These are phyloP conservation scores for Chytridium lagenaria DNA, from an alignment of 371 early-diverging fungal species.

Conservation along the genomic window DNA sequence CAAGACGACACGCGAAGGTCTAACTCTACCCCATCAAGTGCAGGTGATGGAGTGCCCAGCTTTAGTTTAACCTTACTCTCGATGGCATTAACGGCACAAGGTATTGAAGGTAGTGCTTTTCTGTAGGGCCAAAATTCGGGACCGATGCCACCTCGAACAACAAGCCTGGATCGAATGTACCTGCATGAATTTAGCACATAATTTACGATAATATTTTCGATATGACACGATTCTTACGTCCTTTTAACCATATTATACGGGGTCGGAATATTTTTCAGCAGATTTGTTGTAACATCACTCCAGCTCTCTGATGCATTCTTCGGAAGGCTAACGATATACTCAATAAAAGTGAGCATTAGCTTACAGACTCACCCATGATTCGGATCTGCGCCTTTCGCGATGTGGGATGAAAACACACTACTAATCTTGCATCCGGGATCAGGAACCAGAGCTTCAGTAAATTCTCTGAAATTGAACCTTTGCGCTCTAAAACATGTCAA, in stretches of 20 bases:
- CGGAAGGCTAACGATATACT: background rate
- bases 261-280: background rate
- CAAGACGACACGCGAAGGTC: background rate
- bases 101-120: too few species aligned
- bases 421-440: constrained; percentile 32
- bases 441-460: constrained; percentile 24
- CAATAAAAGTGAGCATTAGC: background rate
- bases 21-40: background rate
- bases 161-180: background rate
- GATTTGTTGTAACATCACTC: background rate
- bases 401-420: constrained; percentile 23
- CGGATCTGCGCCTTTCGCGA: background rate
- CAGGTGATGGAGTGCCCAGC: background rate
- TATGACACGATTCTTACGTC: too few species aligned
- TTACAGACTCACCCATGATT: background rate
- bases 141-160: constrained; percentile 2
- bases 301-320: background rate
- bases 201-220: too few species aligned
- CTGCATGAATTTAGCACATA: too few species aligned
- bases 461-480: constrained; percentile 23
- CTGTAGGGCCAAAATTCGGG: background rate
- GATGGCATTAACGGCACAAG: background rate
- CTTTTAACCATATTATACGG: background rate
- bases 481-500: constrained; percentile 6
- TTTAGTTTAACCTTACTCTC: background rate